phyloP scores from a whole-genome alignment of 208 protist species.

The Acanthamoeba lenticulata region DNA sequence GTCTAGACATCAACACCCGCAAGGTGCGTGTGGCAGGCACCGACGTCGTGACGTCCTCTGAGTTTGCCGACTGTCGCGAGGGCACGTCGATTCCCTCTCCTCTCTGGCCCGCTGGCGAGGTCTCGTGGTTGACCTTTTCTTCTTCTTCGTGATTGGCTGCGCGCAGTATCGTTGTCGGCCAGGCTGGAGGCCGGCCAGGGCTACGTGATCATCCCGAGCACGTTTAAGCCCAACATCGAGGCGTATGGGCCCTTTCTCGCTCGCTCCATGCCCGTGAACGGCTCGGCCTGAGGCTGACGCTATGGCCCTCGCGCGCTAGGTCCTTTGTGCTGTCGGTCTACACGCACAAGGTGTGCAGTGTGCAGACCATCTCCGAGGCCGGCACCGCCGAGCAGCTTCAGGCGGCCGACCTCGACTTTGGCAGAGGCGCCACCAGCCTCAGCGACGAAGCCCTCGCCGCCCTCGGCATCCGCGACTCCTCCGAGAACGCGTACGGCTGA shows the following conservation, averaged over 20 bases:
- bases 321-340: neutral
- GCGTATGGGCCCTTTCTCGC: neutral
- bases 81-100: neutral
- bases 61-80: neutral
- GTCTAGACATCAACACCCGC: neutral
- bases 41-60: neutral
- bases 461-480: neutral
- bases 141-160: too few species aligned
- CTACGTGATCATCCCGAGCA: slow-evolving; percentile 26
- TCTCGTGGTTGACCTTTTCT: neutral
- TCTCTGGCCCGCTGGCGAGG: neutral
- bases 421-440: neutral
- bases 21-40: neutral
- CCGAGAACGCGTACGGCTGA: neutral
- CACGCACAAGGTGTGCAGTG: neutral
- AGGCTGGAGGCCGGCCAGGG: neutral
- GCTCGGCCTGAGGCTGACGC: too few species aligned
- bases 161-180: neutral
- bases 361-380: neutral
- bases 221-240: neutral
- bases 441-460: neutral
- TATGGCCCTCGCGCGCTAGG: neutral
- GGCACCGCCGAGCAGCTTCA: neutral
- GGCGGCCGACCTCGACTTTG: neutral
- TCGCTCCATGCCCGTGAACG: neutral